A percentile compares a stretch with the other conserved stretches of the same genome.
These are phyloP conservation scores for Sugiyamaella valdiviana DNA, from an alignment of 805 yeast species.

Conservation along the genomic window DNA sequence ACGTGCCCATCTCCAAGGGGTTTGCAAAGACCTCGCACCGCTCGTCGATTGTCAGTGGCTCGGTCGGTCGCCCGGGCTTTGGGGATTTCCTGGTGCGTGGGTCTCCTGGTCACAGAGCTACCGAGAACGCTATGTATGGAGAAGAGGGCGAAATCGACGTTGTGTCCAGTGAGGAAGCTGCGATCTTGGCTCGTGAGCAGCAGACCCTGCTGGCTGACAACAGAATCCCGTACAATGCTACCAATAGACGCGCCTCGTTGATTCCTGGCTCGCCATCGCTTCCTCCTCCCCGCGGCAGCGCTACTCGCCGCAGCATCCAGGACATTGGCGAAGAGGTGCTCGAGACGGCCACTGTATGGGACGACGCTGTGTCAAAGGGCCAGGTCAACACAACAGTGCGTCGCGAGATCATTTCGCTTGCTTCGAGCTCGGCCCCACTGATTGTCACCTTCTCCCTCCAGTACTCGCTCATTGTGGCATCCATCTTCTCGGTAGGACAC, in stretches of 20 bases:
- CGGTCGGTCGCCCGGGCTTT: constrained; percentile 25
- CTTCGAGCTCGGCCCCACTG: constrained; percentile 43
- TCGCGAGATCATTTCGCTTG: constrained; percentile 27
- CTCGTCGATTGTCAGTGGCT: constrained; percentile 22
- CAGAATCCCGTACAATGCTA: constrained; percentile 7
- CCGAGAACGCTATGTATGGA: constrained; percentile 1
- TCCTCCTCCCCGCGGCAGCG: neutral
- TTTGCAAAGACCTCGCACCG: constrained; percentile 20
- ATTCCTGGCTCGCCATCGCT: neutral
- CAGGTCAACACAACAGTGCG: constrained; percentile 22
- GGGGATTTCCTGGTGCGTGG: constrained; percentile 16
- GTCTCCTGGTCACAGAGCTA: constrained; percentile 1
- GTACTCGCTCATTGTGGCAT: constrained; percentile 66
- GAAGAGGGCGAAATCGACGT: constrained; percentile 17
- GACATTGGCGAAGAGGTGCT: constrained; percentile 16
- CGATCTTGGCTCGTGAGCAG: constrained; percentile 26
- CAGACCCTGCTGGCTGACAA: constrained; percentile 26
- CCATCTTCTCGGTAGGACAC: constrained; percentile 78
- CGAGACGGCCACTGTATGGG: constrained; percentile 27
- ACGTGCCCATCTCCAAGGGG: constrained; percentile 15
- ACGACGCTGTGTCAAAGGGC: constrained; percentile 28
- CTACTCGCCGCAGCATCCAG: constrained; percentile 3
- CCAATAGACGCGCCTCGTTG: neutral
- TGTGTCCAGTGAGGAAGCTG: constrained; percentile 27
- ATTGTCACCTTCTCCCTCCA: constrained; percentile 66